Conservation (phyloP, 805 yeast species). For the Candida chauliodis region DNA sequence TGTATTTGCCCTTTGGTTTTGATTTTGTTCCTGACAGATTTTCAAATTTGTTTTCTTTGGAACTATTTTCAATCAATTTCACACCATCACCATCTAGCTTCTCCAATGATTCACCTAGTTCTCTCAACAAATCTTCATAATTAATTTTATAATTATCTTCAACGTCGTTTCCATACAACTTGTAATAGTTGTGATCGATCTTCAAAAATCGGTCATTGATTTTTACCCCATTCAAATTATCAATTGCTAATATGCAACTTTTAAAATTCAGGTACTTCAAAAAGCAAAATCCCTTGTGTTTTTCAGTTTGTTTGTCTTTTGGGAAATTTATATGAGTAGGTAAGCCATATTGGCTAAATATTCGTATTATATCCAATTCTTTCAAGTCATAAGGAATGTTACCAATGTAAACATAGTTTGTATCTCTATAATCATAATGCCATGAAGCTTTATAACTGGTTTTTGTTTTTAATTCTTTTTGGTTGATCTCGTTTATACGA, state of each 20-base stretch:
- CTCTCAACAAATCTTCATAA: slow-evolving; percentile 16
- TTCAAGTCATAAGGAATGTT: slow-evolving; percentile 59
- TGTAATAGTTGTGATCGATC: slow-evolving; percentile 72
- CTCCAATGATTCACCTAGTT: slow-evolving; percentile 9
- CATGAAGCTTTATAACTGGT: slow-evolving; percentile 69
- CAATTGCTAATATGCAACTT: slow-evolving; percentile 81
- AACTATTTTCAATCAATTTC: not conserved
- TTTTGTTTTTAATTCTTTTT: slow-evolving; percentile 61
- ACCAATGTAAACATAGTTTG: slow-evolving; percentile 78
- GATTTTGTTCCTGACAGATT: too few species aligned
- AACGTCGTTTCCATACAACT: slow-evolving; percentile 48
- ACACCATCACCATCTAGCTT: slow-evolving; percentile 5
- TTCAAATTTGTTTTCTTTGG: too few species aligned
- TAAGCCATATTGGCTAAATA: slow-evolving; percentile 87
- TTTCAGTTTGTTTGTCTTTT: slow-evolving; percentile 48
- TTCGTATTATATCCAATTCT: slow-evolving; percentile 71
- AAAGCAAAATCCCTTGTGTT: slow-evolving; percentile 63
- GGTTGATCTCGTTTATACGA: slow-evolving; percentile 55
- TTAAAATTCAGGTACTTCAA: slow-evolving; percentile 78
- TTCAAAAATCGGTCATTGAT: slow-evolving; percentile 47
- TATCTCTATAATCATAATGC: slow-evolving; percentile 80
- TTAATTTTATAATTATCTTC: slow-evolving; percentile 41
- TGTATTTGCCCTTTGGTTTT: too few species aligned
- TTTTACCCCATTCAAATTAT: slow-evolving; percentile 72
- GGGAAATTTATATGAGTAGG: slow-evolving; percentile 73